phyloP scores from a whole-genome alignment of 441 rosid genomes.

The Adansonia grandidieri region DNA sequence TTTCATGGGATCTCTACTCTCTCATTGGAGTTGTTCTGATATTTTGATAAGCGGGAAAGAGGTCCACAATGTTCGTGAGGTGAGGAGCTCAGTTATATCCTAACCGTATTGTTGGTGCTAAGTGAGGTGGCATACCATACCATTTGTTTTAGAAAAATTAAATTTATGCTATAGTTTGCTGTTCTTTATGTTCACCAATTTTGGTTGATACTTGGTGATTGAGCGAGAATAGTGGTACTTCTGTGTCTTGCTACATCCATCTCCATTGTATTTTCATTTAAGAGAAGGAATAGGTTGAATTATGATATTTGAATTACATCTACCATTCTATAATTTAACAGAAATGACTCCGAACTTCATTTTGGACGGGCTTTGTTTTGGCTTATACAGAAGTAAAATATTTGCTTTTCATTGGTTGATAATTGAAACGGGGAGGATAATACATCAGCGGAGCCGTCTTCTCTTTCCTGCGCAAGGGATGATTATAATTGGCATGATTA shows the following conservation, averaged over 20 bases:
- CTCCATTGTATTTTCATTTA: neutral
- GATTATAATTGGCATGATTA: no score
- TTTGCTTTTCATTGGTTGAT: no score
- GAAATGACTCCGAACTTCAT: no score
- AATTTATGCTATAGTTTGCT: slow-evolving; percentile 2
- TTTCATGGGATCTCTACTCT: neutral
- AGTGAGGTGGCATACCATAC: slow-evolving; percentile 14
- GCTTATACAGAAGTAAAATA: no score
- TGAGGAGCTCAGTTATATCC: neutral
- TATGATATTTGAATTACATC: no score
- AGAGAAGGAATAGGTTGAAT: no score
- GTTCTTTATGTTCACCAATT: slow-evolving; percentile 30
- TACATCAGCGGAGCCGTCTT: no score
- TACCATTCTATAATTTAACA: neutral
- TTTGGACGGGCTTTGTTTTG: no score
- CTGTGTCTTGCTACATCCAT: neutral
- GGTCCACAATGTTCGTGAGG: neutral
- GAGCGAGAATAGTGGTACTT: neutral
- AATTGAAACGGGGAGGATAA: no score
- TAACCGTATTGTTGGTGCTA: neutral
- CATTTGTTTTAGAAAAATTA: slow-evolving; percentile 12
- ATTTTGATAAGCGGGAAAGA: slow-evolving; percentile 5
- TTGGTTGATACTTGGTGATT: slow-evolving; percentile 28
- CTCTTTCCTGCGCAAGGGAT: no score
- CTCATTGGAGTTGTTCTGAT: neutral